These are phyloP conservation scores for Hura crepitans DNA, from an alignment of 441 rosid species.

Conservation along the genomic window DNA sequence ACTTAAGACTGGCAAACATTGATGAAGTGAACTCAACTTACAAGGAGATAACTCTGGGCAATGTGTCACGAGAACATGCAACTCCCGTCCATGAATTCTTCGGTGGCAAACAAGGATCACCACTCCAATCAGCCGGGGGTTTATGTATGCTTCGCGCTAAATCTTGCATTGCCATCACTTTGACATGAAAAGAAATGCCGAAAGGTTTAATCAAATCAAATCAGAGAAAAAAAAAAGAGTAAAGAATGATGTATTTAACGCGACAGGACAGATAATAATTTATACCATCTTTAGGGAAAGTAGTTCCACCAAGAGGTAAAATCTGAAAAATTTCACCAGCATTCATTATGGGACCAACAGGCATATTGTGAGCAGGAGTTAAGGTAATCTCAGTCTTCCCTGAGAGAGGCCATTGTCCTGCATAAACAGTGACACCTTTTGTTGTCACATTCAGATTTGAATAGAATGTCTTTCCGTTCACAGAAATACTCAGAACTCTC, in stretches of 20 bases:
- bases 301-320: constrained; percentile 59
- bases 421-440: constrained; percentile 56
- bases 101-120: constrained; percentile 88
- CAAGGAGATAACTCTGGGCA: constrained; percentile 56
- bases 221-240: not conserved
- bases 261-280: constrained; percentile 2
- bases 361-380: constrained; percentile 39
- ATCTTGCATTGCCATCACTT: constrained; percentile 66
- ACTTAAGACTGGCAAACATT: not conserved
- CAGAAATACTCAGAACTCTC: constrained; percentile 62
- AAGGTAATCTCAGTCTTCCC: constrained; percentile 58
- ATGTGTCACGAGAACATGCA: constrained; percentile 48
- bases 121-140: constrained; percentile 80
- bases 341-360: constrained; percentile 63
- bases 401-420: constrained; percentile 66
- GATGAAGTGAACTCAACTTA: constrained; percentile 35
- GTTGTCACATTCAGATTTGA: constrained; percentile 57
- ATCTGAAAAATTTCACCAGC: constrained; percentile 79
- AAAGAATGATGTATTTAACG: not conserved
- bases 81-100: constrained; percentile 87
- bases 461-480: constrained; percentile 59
- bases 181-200: constrained; percentile 5
- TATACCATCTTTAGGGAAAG: constrained; percentile 67
- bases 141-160: constrained; percentile 48
- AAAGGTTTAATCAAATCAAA: not conserved